Conservation (phyloP, 306 rosid species). For the Fragaria ananassa region DNA sequence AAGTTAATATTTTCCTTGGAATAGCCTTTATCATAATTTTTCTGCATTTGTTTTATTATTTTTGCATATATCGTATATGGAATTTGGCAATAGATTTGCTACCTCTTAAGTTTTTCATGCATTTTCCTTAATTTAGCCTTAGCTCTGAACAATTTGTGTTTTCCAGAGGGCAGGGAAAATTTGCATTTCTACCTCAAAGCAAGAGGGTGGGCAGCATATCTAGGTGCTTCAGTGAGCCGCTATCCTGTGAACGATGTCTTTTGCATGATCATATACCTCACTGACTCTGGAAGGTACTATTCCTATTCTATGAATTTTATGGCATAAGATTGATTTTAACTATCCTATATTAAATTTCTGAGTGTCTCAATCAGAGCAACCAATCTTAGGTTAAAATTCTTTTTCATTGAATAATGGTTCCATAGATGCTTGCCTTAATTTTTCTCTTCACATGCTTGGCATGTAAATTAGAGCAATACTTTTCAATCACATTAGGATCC, state of each 20-base stretch:
- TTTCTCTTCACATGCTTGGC: neutral
- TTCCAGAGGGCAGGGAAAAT: conserved; percentile 94
- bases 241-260: conserved; percentile 75
- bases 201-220: conserved; percentile 80
- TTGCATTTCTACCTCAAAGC: conserved; percentile 38
- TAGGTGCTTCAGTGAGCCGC: conserved; percentile 68
- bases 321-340: conserved; percentile 1
- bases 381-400: conserved; percentile 27
- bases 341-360: neutral
- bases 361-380: conserved; percentile 19
- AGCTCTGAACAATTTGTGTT: conserved; percentile 31
- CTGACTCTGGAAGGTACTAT: conserved; percentile 72
- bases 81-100: neutral
- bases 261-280: conserved; percentile 71
- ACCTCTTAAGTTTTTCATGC: neutral
- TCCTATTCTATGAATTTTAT: conserved; percentile 14
- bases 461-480: too few relatives aligned
- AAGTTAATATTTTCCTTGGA: neutral
- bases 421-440: conserved; percentile 3
- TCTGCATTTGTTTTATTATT: neutral
- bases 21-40: neutral
- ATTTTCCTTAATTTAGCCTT: neutral
- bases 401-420: conserved; percentile 8
- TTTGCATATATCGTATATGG: conserved; percentile 1
- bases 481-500: too few relatives aligned